phyloP scores from a whole-genome alignment of 768 basidiomycete species.

The Krasilnikovozyma curviuscula region DNA sequence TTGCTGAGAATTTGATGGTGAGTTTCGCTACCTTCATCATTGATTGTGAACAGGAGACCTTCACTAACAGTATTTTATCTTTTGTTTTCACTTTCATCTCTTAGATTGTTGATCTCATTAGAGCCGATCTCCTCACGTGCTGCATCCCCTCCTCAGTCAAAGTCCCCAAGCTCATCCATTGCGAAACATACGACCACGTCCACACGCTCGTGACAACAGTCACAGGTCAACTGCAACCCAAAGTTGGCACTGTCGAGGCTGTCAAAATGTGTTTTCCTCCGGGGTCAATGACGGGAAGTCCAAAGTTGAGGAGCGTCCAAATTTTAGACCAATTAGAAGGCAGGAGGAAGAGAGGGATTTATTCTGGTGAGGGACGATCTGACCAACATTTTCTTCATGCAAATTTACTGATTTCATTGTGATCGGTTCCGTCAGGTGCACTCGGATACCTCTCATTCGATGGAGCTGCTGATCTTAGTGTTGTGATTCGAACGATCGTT shows the following conservation, averaged over 20 bases:
- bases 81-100: neutral
- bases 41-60: neutral
- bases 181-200: conserved; percentile 84
- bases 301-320: conserved; percentile 83
- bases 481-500: conserved; percentile 81
- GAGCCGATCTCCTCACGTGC: conserved; percentile 71
- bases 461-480: conserved; percentile 78
- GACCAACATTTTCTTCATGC: neutral
- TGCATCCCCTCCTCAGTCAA: conserved; percentile 54
- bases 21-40: conserved; percentile 4
- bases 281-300: conserved; percentile 94
- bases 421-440: conserved; percentile 34
- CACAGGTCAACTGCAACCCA: conserved; percentile 39
- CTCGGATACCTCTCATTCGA: conserved; percentile 83
- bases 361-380: conserved; percentile 35
- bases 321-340: conserved; percentile 64
- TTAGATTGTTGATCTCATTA: conserved; percentile 76
- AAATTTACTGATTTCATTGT: neutral
- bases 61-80: neutral
- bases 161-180: conserved; percentile 63
- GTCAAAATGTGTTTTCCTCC: conserved; percentile 65
- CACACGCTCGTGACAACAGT: conserved; percentile 93
- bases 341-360: conserved; percentile 44
- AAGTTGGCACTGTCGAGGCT: conserved; percentile 52
- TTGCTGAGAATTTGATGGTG: conserved; percentile 86